These are phyloP conservation scores for Colletotrichum sublineola DNA, from an alignment of 2,329 filamentous ascomycete genomes.

Conservation along the genomic window DNA sequence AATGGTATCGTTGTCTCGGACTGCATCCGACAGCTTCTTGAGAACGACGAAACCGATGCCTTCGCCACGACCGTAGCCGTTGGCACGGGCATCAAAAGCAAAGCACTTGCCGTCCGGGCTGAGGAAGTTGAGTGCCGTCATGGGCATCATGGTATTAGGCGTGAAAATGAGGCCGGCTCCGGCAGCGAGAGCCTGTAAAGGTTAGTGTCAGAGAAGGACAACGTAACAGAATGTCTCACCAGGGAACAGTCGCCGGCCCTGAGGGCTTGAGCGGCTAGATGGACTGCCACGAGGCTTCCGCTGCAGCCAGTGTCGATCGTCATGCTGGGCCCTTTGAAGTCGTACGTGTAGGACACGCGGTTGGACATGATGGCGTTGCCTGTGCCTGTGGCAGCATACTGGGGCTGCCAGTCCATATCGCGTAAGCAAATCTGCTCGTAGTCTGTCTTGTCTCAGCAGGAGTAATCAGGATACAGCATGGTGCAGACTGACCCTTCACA, in stretches of 20 bases:
- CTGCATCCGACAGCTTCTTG: conserved; percentile 70
- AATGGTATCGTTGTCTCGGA: conserved; percentile 71
- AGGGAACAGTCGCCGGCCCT: conserved; percentile 58
- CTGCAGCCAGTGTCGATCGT: conserved; percentile 73
- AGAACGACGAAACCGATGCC: conserved; percentile 71
- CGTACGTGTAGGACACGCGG: conserved; percentile 67
- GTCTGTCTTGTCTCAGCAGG: conserved; percentile 51
- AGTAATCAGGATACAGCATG: conserved; percentile 8
- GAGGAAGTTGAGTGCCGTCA: conserved; percentile 67
- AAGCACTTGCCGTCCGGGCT: conserved; percentile 64
- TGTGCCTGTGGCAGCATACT: conserved; percentile 67
- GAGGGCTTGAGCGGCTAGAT: conserved; percentile 65
- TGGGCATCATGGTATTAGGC: conserved; percentile 68
- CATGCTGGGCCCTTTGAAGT: conserved; percentile 68
- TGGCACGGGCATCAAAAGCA: conserved; percentile 70
- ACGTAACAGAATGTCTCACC: conserved; percentile 45
- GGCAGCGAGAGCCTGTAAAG: conserved; percentile 60
- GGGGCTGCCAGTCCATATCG: conserved; percentile 63
- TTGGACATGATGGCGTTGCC: conserved; percentile 68
- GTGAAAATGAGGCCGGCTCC: conserved; percentile 67
- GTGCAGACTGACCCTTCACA: conserved; percentile 57
- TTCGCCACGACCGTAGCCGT: conserved; percentile 75
- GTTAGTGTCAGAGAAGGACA: conserved; percentile 39
- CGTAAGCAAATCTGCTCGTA: conserved; percentile 64
- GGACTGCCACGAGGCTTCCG: conserved; percentile 66